Evolutionary conservation across 2,329 filamentous ascomycete species (phyloP), one percentile per base, ranked within the genome.

Genomic region (Raffaelea albimanens): DNA sequence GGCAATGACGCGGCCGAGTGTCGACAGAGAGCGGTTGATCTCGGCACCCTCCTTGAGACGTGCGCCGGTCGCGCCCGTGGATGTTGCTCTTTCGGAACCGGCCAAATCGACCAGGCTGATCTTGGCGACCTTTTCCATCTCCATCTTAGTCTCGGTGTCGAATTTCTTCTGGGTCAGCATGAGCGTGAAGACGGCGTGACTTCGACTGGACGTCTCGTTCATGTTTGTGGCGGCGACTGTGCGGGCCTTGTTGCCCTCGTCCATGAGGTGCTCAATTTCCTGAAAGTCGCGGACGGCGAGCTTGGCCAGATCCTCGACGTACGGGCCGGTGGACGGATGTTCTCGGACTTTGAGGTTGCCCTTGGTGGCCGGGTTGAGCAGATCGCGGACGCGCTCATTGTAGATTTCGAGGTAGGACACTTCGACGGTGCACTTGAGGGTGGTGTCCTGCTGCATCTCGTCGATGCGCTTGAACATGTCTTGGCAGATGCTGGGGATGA

Each of bases 391-490:
- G 66, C 97, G 93, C 68, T 98, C 93, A 67, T 98, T 98, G 76
- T 98, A 98, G 52, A 98, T 93, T 64, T 98, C 93, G 60, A 98
- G 97, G 69, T 98, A 98, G 3, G 90, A 96, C 23, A 97, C 93
- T 53, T 93, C 85, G 54, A 98, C 93, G 58, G 91, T 93, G 73
- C 96, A 98, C 56, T 87, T 95, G 63, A 95, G 88, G 65, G 93
- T 94, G 46, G 85, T 85, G 59, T 94, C 85, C 55, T 86, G 82
- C 47, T 79, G 74, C 23, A 79, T 75, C 40, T 81, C 78, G 55
- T 91, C 84, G 62, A 98, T 96, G 47, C 93, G 81, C 69, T 95
- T 82, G 63, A 98, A 98, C 44, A 98, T 75, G 65, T 96, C 93
- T 64, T 95, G 85, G 65, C 93, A 98, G 10, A 93, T 98, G 44